Evolutionary conservation across 2,329 filamentous ascomycete genomes (phyloP), one percentile per base, ranked within the genome.

Genomic region (Pezicula neosporulosa): DNA sequence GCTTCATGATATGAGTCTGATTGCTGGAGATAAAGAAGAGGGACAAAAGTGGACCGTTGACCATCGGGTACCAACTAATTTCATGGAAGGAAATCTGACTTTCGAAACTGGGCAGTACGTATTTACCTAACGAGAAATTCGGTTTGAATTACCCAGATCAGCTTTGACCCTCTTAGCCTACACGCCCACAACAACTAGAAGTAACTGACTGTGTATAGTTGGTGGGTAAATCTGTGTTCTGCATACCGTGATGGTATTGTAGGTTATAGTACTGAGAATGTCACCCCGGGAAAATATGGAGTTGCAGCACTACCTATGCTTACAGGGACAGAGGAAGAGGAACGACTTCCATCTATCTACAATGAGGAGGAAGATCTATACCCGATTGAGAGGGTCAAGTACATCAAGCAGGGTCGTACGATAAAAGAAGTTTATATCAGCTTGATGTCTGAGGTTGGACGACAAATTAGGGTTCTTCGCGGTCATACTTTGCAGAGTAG

Each of bases 171-270:
- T 9, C 18, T 24, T 19, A 16, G 13, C 9, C 6, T 3, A 41
- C 15, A 9, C 44, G n/a, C 4, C 15, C 42, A 24, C 13, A 27
- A n/a, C 6, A 36, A 28, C 10, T 6, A 47, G 21, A 8, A 12
- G 4, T 49, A 47, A 44, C 63, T 63, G 45, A 66, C 47, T 7
- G 6, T 6, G 9, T 5, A 19, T 49, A 81, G 78, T 52, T 82
- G 75, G 79, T 82, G 78, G 78, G 61, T 79, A 30, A 77, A 78
- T 48, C 66, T 81, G 36, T 74, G 76, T 27, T 81, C 77, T 56
- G 79, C 77, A 3, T 68, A 76, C 50, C 71, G 76, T 27, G 78
- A 82, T 55, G 77, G 79, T 21, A 76, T 82, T 28, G 72, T 80
- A 8, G 70, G 68, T 15, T 72, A 66, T 48, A 68, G 70, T n/a